Base-by-base conservation (phyloP, 2,329 filamentous ascomycete genomes). In the Orbilia blumenaviensis region DNA sequence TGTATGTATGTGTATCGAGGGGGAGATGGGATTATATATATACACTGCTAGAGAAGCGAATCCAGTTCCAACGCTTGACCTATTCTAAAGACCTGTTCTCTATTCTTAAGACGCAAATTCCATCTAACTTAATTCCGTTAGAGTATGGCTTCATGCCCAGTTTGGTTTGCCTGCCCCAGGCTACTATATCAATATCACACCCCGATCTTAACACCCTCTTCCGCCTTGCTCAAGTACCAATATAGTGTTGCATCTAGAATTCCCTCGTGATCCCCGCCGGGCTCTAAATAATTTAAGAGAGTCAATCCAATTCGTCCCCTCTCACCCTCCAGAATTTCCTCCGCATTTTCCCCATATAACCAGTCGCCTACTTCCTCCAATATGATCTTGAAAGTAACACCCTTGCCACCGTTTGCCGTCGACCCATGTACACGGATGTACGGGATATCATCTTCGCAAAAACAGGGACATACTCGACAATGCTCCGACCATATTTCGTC, bases 261-360 rank as follows among this genome's bases (percentile, higher is more conserved):
- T 16, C 7, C n/a, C 16, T 42, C 21, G n/a, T 25, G 2, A 12
- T 38, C 23, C 9, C 36, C 34, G 41, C 54, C 54, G 9, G 14
- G 36, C 12, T 23, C 25, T 14, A 61, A 18, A 29, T 29, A 61
- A n/a, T 12, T 44, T 12, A 61, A 2, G 5, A 61, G 2, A 16
- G 36, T 61, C 23, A 61, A 29, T 14, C 56, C 56, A 21, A 44
- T 21, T 44, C 21, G 38, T 7, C 56, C 56, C 6, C 14, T 32
- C 23, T 61, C 36, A 25, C 36, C 23, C 10, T 61, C 25, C 14
- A 61, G 4, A 18, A 61, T 42, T 12, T 61, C 56, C 36, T 61
- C 56, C 5, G 36, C 36, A n/a, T 61, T 61, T 27, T 42, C 34
- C n/a, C 56, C 36, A 44, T 61, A 61, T 9, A 61, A 16, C 36